Conservation (phyloP, 2,329 filamentous ascomycete genomes). For the Pseudogymnoascus sp. region DNA sequence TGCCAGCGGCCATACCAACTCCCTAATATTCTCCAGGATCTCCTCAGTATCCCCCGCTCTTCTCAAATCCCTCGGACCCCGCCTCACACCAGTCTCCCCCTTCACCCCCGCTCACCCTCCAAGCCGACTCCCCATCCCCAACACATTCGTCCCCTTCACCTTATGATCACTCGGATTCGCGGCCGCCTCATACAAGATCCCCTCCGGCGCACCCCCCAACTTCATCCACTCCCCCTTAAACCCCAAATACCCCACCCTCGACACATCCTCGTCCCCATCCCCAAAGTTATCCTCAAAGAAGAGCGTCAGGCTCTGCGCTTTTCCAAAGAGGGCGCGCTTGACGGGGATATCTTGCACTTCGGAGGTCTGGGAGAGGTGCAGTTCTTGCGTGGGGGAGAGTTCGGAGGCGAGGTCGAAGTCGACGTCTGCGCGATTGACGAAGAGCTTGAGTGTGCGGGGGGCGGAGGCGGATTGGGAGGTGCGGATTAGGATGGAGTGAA, state of each 20-base stretch:
- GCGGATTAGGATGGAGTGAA: slow-evolving; percentile 82
- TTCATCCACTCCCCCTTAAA: slow-evolving; percentile 95
- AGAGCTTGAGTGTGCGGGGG: slow-evolving; percentile 77
- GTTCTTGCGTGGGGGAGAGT: slow-evolving; percentile 60
- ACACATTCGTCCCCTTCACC: slow-evolving; percentile 48
- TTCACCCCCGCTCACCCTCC: slow-evolving; percentile 26
- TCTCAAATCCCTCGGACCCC: neutral
- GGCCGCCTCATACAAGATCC: slow-evolving; percentile 88
- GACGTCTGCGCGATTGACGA: slow-evolving; percentile 76
- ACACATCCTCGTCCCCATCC: slow-evolving; percentile 70
- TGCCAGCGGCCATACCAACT: neutral
- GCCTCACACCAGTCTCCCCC: neutral
- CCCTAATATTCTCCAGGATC: neutral
- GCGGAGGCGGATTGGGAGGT: slow-evolving; percentile 63
- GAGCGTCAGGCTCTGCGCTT: slow-evolving; percentile 70
- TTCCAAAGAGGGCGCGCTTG: slow-evolving; percentile 80
- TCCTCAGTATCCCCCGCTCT: neutral
- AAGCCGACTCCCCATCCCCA: slow-evolving; percentile 47
- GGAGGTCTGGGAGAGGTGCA: slow-evolving; percentile 68
- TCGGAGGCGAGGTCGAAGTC: slow-evolving; percentile 75
- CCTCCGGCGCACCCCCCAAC: slow-evolving; percentile 71
- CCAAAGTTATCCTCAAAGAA: slow-evolving; percentile 92
- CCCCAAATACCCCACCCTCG: slow-evolving; percentile 71
- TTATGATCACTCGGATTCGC: slow-evolving; percentile 85
- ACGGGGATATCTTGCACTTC: slow-evolving; percentile 84